These are phyloP conservation scores for Cercospora zeina DNA, from an alignment of 2,329 filamentous ascomycete species.

Conservation along the genomic window DNA sequence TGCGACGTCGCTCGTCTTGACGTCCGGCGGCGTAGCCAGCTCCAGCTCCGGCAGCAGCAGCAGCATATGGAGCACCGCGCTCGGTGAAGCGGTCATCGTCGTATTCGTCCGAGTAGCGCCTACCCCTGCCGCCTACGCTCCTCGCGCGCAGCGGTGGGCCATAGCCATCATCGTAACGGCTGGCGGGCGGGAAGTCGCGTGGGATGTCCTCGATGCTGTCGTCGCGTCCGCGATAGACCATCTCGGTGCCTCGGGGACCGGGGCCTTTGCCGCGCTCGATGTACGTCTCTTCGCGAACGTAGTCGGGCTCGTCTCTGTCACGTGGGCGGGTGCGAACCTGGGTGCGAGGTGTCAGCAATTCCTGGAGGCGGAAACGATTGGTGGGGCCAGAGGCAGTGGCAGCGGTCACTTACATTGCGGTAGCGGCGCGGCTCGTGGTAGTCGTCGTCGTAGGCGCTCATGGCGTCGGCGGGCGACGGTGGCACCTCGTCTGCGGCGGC, in stretches of 20 bases:
- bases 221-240: slow-evolving; percentile 61
- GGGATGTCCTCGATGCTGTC: slow-evolving; percentile 84
- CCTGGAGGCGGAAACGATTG: not conserved
- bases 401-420: slow-evolving; percentile 34
- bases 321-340: slow-evolving; percentile 45
- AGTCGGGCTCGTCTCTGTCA: slow-evolving; percentile 54
- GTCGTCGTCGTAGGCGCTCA: slow-evolving; percentile 54
- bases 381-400: not conserved
- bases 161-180: slow-evolving; percentile 39
- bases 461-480: slow-evolving; percentile 34
- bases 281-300: slow-evolving; percentile 53
- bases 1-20: slow-evolving; percentile 35
- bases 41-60: slow-evolving; percentile 43
- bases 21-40: slow-evolving; percentile 42
- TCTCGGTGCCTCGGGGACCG: slow-evolving; percentile 45
- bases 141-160: slow-evolving; percentile 60
- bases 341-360: slow-evolving; percentile 24
- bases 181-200: slow-evolving; percentile 72
- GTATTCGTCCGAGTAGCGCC: slow-evolving; percentile 45
- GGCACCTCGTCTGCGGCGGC: slow-evolving; percentile 6
- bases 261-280: slow-evolving; percentile 49
- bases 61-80: slow-evolving; percentile 40
- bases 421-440: slow-evolving; percentile 51
- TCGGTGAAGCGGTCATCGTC: slow-evolving; percentile 61
- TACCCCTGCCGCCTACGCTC: slow-evolving; percentile 55